Percentiles rank a stretch among this genome's conserved stretches.
phyloP scores from a whole-genome alignment of 1,139 yeast species.

The Candida sanyaensis region DNA sequence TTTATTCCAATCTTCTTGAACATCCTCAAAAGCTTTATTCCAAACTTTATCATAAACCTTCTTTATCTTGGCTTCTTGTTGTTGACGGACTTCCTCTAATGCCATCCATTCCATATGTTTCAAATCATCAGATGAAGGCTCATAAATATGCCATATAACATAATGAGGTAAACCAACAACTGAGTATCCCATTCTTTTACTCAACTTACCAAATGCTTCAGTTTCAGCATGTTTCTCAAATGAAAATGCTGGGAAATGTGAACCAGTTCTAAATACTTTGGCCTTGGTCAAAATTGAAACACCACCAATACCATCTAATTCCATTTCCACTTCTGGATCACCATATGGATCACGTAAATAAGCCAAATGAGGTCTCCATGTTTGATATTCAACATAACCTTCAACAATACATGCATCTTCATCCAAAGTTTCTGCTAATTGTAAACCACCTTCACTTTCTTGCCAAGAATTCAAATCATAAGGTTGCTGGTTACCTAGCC shows the following conservation, averaged over 20 bases:
- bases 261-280: conserved; percentile 74
- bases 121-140: conserved; percentile 82
- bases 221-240: conserved; percentile 92
- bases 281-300: conserved; percentile 84
- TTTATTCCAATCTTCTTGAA: conserved; percentile 63
- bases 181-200: conserved; percentile 76
- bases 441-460: conserved; percentile 81
- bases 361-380: conserved; percentile 92
- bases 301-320: conserved; percentile 89
- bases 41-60: conserved; percentile 75
- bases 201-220: conserved; percentile 88
- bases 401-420: conserved; percentile 92
- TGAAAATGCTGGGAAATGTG: conserved; percentile 89
- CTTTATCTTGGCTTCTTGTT: conserved; percentile 64
- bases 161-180: conserved; percentile 88
- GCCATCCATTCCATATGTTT: conserved; percentile 98
- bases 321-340: conserved; percentile 84
- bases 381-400: conserved; percentile 89
- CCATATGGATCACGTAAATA: conserved; percentile 85
- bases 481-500: conserved; percentile 88
- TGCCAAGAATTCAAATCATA: conserved; percentile 92
- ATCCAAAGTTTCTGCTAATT: conserved; percentile 71
- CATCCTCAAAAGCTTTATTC: conserved; percentile 76
- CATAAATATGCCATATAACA: conserved; percentile 91
- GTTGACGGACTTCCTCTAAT: conserved; percentile 76